A percentile compares a stretch with the other conserved stretches of the same genome.
phyloP scores from a whole-genome alignment of 108 stramenopile genomes.

The Fistulifera pelliculosa region DNA sequence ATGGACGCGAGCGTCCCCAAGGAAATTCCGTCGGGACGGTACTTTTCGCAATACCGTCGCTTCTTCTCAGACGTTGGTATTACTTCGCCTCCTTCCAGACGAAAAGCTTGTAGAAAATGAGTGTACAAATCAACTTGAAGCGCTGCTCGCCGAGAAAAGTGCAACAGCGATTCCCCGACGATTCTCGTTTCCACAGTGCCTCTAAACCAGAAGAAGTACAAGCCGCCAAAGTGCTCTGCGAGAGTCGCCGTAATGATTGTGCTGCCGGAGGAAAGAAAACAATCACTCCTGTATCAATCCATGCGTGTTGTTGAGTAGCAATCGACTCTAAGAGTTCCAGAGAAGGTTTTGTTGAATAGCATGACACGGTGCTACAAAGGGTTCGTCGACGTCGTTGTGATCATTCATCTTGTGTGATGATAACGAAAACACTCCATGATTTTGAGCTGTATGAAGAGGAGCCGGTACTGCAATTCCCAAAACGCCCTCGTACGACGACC shows the following conservation, averaged over 20 bases:
- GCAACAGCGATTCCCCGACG: slow-evolving; percentile 3
- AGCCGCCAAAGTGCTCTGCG: slow-evolving; percentile 15
- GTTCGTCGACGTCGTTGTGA: neutral
- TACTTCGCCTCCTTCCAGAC: slow-evolving; percentile 3
- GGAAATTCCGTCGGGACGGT: neutral
- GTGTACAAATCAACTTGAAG: slow-evolving; percentile 47
- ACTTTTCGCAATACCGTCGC: neutral
- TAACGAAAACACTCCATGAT: slow-evolving; percentile 79
- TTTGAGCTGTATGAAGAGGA: slow-evolving; percentile 47
- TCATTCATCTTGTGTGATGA: neutral
- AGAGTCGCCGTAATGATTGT: slow-evolving; percentile 23
- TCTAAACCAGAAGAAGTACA: slow-evolving; percentile 37
- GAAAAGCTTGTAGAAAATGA: slow-evolving; percentile 41
- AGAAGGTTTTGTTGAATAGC: slow-evolving; percentile 57
- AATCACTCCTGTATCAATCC: slow-evolving; percentile 78
- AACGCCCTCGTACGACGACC: slow-evolving; percentile 15
- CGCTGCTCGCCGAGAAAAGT: slow-evolving; percentile 16
- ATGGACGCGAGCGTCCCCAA: slow-evolving; percentile 5
- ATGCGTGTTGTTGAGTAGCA: slow-evolving; percentile 24
- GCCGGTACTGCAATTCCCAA: slow-evolving; percentile 74
- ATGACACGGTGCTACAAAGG: slow-evolving; percentile 7
- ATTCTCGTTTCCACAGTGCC: slow-evolving; percentile 6
- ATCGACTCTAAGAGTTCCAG: slow-evolving; percentile 29
- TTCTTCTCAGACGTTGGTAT: neutral
- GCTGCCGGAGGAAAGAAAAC: slow-evolving; percentile 54